Conservation (phyloP, 2,329 filamentous ascomycete species). For the Fusarium cicatricum region DNA sequence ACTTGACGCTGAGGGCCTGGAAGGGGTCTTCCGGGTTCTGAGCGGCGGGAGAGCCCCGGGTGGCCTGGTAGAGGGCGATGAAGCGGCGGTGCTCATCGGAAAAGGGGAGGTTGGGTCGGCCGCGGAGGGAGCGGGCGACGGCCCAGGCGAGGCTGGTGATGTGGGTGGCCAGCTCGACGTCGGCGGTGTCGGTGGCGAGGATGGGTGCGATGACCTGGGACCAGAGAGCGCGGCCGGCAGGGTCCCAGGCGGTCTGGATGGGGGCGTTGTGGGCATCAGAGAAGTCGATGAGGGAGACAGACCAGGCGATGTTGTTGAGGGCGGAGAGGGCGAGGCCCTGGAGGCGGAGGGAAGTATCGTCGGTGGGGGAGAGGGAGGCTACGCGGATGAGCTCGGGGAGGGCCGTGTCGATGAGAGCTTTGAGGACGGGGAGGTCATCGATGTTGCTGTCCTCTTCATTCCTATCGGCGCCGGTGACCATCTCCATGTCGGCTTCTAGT, state of each 20-base stretch:
- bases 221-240: constrained; percentile 66
- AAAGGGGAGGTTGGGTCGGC: constrained; percentile 57
- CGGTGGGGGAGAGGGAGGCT: constrained; percentile 50
- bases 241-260: constrained; percentile 63
- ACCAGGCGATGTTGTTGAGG: constrained; percentile 74
- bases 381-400: constrained; percentile 58
- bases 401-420: constrained; percentile 49
- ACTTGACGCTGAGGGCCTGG: constrained; percentile 70
- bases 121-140: constrained; percentile 61
- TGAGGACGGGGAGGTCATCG: constrained; percentile 63
- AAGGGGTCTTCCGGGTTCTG: constrained; percentile 60
- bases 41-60: constrained; percentile 48
- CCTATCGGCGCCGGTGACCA: constrained; percentile 63
- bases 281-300: constrained; percentile 68
- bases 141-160: constrained; percentile 73
- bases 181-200: constrained; percentile 67
- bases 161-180: constrained; percentile 68
- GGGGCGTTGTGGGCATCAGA: constrained; percentile 60
- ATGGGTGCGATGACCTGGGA: constrained; percentile 62
- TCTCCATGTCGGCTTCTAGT: constrained; percentile 71
- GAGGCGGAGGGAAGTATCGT: constrained; percentile 55
- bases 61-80: constrained; percentile 70
- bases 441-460: constrained; percentile 51
- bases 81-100: constrained; percentile 68
- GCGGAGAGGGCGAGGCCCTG: constrained; percentile 65